These are phyloP conservation scores for Apophysomyces elegans DNA, from an alignment of 371 early-diverging fungal species.

Conservation along the genomic window DNA sequence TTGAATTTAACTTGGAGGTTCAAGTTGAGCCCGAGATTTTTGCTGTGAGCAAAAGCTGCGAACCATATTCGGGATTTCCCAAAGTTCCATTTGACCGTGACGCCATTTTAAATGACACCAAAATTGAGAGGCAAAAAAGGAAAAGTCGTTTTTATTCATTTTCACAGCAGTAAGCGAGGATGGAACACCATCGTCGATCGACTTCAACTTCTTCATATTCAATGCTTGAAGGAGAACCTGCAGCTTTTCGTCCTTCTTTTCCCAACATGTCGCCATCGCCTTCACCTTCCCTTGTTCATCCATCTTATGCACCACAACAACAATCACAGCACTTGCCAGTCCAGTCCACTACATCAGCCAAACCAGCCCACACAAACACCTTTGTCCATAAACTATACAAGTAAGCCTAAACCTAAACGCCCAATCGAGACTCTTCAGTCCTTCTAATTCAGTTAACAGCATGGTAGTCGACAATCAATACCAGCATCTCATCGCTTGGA, in stretches of 20 bases:
- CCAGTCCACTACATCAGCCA: conserved; percentile 30
- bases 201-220: conserved; percentile 5
- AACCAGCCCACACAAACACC: conserved; percentile 27
- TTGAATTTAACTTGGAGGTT: no score
- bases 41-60: no score
- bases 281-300: conserved; percentile 9
- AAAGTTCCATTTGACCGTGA: background rate
- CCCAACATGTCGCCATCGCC: conserved; percentile 10
- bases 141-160: background rate
- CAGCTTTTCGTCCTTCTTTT: background rate
- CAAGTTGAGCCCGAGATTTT: no score
- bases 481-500: conserved; percentile 84
- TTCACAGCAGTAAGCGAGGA: conserved; percentile 6
- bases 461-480: conserved; percentile 79
- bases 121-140: background rate
- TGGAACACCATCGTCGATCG: conserved; percentile 10
- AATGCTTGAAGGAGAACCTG: conserved; percentile 3
- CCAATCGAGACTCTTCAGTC: no score
- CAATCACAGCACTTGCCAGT: conserved; percentile 28
- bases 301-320: conserved; percentile 21
- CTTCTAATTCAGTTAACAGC: conserved; percentile 27
- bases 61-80: background rate
- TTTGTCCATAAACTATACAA: conserved; percentile 42
- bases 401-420: conserved; percentile 16
- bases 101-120: conserved; percentile 10